A percentile compares a stretch with the other conserved stretches of the same genome.
Conservation (phyloP, 306 rosid species). For the Sechiopsis laciniata region DNA sequence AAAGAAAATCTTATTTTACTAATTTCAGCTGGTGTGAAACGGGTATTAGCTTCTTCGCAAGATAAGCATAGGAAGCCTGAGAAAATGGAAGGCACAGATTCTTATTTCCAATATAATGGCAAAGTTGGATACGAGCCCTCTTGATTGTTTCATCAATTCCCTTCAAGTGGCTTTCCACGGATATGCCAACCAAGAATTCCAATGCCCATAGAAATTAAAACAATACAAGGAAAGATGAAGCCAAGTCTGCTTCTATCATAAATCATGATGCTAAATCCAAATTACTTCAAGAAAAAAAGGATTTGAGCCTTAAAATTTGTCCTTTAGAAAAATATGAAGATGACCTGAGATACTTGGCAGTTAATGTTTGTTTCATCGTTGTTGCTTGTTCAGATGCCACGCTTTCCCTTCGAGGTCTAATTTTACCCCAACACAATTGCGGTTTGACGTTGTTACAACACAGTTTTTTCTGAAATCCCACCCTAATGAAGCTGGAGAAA, state of each 20-base stretch:
- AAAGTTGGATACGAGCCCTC: slow-evolving; percentile 31
- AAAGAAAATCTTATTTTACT: slow-evolving; percentile 51
- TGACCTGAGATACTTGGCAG: slow-evolving; percentile 95
- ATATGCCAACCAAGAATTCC: slow-evolving; percentile 71
- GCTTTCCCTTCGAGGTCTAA: slow-evolving; percentile 59
- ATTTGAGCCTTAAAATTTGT: slow-evolving; percentile 28
- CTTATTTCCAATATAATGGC: slow-evolving; percentile 31
- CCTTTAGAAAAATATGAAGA: slow-evolving; percentile 57
- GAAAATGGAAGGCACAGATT: slow-evolving; percentile 30
- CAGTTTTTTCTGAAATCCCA: slow-evolving; percentile 45
- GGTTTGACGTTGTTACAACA: slow-evolving; percentile 90
- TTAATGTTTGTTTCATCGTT: slow-evolving; percentile 78
- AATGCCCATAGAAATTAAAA: slow-evolving; percentile 31
- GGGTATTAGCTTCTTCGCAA: slow-evolving; percentile 84
- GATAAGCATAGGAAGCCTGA: slow-evolving; percentile 44
- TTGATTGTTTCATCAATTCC: slow-evolving; percentile 48
- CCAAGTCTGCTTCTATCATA: slow-evolving; percentile 30
- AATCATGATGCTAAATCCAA: slow-evolving; percentile 32
- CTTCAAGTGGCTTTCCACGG: slow-evolving; percentile 97
- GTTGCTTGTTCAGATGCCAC: slow-evolving; percentile 94
- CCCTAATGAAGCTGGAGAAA: slow-evolving; percentile 47
- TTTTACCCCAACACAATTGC: slow-evolving; percentile 75
- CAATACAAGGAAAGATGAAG: slow-evolving; percentile 28
- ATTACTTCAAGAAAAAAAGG: slow-evolving; percentile 35
- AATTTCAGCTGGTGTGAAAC: slow-evolving; percentile 92